These are phyloP conservation scores for Trichocladium uniseriatum DNA, from an alignment of 495 filamentous ascomycete species.

Conservation along the genomic window DNA sequence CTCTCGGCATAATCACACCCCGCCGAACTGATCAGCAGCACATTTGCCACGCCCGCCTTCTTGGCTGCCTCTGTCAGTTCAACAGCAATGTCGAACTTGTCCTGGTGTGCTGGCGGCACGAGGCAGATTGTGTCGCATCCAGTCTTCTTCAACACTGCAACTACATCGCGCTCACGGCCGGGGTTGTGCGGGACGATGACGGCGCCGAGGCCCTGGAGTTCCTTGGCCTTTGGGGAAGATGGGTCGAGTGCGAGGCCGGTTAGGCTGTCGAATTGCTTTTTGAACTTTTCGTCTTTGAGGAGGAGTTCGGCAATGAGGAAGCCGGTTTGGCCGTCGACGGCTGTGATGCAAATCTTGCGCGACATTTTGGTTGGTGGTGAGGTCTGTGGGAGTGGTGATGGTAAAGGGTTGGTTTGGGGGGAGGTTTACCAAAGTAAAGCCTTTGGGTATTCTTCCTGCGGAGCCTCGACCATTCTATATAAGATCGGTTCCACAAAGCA, in stretches of 20 bases:
- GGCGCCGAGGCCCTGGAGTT: slow-evolving; percentile 45
- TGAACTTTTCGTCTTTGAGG: slow-evolving; percentile 38
- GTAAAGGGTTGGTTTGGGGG: not conserved
- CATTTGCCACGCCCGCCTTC: slow-evolving; percentile 41
- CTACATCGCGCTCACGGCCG: slow-evolving; percentile 35
- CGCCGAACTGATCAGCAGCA: slow-evolving; percentile 44
- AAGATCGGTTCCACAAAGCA: no score
- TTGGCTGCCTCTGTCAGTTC: slow-evolving; percentile 44
- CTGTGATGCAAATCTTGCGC: slow-evolving; percentile 44
- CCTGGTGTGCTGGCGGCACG: slow-evolving; percentile 40
- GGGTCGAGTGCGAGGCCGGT: slow-evolving; percentile 40
- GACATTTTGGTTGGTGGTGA: slow-evolving; percentile 22
- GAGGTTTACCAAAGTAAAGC: no score
- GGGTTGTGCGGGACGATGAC: slow-evolving; percentile 39
- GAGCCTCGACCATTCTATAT: no score
- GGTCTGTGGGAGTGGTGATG: not conserved
- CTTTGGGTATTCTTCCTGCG: no score
- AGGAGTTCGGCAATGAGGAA: slow-evolving; percentile 46
- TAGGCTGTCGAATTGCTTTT: slow-evolving; percentile 30
- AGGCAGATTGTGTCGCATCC: slow-evolving; percentile 46
- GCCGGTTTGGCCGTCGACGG: slow-evolving; percentile 47
- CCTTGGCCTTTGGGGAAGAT: slow-evolving; percentile 37
- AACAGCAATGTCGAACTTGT: slow-evolving; percentile 40
- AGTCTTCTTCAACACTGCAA: slow-evolving; percentile 29
- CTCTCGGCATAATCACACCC: slow-evolving; percentile 47